Percentiles rank a stretch among this genome's conserved stretches.
Evolutionary conservation across 176 grass and related monocot genomes (phyloP).

Genomic region (Oryza meyeriana): DNA sequence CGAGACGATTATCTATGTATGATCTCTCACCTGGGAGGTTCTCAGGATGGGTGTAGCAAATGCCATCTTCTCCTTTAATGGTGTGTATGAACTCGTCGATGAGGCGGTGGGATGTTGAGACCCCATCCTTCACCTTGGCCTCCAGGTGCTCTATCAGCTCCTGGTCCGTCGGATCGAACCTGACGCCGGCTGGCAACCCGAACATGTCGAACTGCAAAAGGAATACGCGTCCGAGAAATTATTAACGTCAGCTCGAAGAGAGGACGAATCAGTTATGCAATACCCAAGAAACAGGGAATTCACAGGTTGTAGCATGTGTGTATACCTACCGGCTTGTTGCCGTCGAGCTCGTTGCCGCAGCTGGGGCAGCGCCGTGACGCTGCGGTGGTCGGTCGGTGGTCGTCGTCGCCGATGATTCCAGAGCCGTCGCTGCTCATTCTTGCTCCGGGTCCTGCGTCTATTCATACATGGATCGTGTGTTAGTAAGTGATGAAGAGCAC

Average conservation of each 20-base stretch:
- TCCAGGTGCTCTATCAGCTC: conserved; percentile 84
- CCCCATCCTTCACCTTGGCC: conserved; percentile 52
- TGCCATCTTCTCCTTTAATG: conserved; percentile 72
- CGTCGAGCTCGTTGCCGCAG: conserved; percentile 55
- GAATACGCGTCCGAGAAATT: neutral
- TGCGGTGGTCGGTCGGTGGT: conserved; percentile 23
- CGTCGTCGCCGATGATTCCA: conserved; percentile 29
- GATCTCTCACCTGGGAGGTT: conserved; percentile 69
- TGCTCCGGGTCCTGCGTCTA: neutral
- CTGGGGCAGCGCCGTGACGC: conserved; percentile 40
- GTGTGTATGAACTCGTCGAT: conserved; percentile 83
- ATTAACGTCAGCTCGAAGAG: neutral
- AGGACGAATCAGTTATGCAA: neutral
- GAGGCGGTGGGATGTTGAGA: conserved; percentile 58
- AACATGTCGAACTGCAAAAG: conserved; percentile 49
- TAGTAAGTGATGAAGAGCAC: neutral
- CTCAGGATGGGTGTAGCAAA: conserved; percentile 97
- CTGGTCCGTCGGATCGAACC: conserved; percentile 84
- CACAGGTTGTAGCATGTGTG: neutral
- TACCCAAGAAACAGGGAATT: neutral
- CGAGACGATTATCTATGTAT: neutral
- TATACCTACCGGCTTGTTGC: conserved; percentile 56
- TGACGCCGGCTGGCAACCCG: conserved; percentile 76
- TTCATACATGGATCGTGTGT: neutral
- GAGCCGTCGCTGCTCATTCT: conserved; percentile 26